Evolutionary conservation across 2,329 filamentous ascomycete genomes (phyloP).

Genomic region (Cytospora piceicola): DNA sequence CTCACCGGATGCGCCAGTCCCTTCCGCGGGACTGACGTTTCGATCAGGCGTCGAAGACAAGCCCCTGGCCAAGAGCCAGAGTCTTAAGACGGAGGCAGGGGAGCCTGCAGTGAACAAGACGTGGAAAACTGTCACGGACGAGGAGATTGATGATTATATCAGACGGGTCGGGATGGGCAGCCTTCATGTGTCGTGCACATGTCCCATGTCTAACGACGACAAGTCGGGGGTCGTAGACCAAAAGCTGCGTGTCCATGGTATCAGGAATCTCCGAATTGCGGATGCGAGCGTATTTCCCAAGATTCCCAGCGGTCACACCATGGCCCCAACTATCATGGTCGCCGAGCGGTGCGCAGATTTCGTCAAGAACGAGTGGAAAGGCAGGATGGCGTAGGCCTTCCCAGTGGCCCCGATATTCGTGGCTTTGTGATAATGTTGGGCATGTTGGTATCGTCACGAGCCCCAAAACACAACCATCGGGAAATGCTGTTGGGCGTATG

Average conservation of each 20-base stretch:
- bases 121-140: constrained; percentile 37
- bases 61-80: no score
- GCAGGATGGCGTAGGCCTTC: no score
- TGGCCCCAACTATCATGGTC: constrained; percentile 39
- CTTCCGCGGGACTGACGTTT: no score
- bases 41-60: no score
- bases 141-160: constrained; percentile 38
- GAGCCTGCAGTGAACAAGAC: constrained; percentile 11
- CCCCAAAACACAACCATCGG: no score
- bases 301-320: constrained; percentile 38
- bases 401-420: no score
- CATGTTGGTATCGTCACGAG: no score
- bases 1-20: no score
- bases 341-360: constrained; percentile 40
- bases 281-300: constrained; percentile 40
- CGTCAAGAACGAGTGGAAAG: constrained; percentile 31
- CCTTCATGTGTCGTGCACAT: constrained; percentile 47
- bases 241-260: constrained; percentile 34
- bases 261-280: constrained; percentile 34
- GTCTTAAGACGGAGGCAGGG: no score
- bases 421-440: no score
- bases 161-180: constrained; percentile 31
- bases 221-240: constrained; percentile 35
- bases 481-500: no score
- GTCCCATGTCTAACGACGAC: constrained; percentile 40